phyloP scores from a whole-genome alignment of 345 rosid genomes.

The thale cress (Arabidopsis thaliana) region DNA sequence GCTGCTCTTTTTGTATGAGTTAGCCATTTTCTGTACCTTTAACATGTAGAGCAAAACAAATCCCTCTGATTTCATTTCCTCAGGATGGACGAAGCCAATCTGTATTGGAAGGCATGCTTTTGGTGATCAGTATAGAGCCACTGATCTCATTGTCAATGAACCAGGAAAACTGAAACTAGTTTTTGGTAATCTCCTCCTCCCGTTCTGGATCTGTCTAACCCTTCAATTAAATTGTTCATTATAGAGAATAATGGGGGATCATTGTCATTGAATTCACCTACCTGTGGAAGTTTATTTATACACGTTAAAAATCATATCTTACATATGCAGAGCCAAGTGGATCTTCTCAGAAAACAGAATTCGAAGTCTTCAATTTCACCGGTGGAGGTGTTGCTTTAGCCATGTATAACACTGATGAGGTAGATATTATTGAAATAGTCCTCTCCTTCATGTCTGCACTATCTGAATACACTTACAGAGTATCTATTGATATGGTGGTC shows the following conservation, averaged over 20 bases:
- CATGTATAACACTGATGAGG: conserved; percentile 98
- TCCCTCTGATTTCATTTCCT: conserved; percentile 22
- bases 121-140: conserved; percentile 95
- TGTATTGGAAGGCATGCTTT: conserved; percentile 99
- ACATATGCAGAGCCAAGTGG: conserved; percentile 71
- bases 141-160: conserved; percentile 73
- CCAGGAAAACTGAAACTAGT: conserved; percentile 78
- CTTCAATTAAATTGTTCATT: not conserved
- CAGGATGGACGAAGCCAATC: conserved; percentile 94
- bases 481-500: conserved; percentile 18
- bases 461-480: conserved; percentile 30
- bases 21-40: conserved; percentile 13
- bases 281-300: not conserved
- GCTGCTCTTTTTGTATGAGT: conserved; percentile 19
- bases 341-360: conserved; percentile 60
- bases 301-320: conserved; percentile 23
- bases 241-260: not conserved
- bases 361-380: conserved; percentile 73
- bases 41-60: conserved; percentile 1
- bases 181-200: conserved; percentile 55
- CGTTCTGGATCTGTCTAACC: not conserved
- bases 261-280: not conserved
- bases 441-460: conserved; percentile 13
- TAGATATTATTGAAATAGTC: conserved; percentile 34
- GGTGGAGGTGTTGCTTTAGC: conserved; percentile 92